phyloP scores from a whole-genome alignment of 2,329 filamentous ascomycete species.

The Stagonosporopsis rhizophila region DNA sequence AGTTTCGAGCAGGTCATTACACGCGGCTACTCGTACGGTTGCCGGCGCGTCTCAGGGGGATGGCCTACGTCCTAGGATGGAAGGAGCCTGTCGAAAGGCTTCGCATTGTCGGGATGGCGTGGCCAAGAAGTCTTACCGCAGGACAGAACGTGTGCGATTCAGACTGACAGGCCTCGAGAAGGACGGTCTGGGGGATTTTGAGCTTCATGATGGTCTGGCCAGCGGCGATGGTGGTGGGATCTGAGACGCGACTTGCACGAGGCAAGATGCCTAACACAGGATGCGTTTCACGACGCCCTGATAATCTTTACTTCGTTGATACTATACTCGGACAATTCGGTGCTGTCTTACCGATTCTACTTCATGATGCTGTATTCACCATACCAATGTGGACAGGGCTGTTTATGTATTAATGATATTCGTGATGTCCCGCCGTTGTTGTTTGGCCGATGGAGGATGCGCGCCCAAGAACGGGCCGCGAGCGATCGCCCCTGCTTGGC shows the following conservation, averaged over 20 bases:
- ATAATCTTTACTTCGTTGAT: background rate
- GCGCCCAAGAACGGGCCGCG: constrained; percentile 6
- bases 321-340: background rate
- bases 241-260: constrained; percentile 46
- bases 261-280: constrained; percentile 36
- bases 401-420: constrained; percentile 2
- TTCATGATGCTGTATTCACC: background rate
- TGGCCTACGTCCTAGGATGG: constrained; percentile 22
- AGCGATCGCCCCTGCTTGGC: constrained; percentile 15
- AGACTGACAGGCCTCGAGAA: constrained; percentile 30
- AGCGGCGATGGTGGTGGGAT: constrained; percentile 36
- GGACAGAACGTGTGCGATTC: constrained; percentile 22
- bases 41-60: constrained; percentile 33
- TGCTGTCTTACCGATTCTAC: background rate
- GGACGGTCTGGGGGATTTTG: constrained; percentile 24
- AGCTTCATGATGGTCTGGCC: constrained; percentile 49
- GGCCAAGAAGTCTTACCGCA: constrained; percentile 30
- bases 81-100: constrained; percentile 29
- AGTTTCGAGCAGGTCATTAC: constrained; percentile 31
- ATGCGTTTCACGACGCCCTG: constrained; percentile 36
- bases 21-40: constrained; percentile 38
- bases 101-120: constrained; percentile 35
- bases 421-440: constrained; percentile 15
- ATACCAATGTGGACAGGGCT: background rate
- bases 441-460: constrained; percentile 6